Conservation (phyloP, 371 early-diverging fungal species). For the Circinella umbellata region DNA sequence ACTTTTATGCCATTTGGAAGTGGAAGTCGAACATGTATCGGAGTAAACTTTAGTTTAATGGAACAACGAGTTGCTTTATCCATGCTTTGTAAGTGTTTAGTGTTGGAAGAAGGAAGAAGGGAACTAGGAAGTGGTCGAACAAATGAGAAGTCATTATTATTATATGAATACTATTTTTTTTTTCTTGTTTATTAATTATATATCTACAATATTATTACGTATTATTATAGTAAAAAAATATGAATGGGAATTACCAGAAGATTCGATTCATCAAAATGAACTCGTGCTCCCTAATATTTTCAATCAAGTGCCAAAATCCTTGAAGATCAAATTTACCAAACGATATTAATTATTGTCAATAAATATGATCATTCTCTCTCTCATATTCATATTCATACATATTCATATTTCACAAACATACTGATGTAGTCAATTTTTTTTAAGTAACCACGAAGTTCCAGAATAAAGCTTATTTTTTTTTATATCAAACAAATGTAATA, state of each 20-base stretch:
- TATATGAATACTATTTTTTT: constrained; percentile 4
- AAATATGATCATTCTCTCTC: too few relatives aligned
- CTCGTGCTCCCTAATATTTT: not conserved
- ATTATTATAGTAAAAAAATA: constrained; percentile 27
- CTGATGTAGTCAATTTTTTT: too few relatives aligned
- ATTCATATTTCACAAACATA: too few relatives aligned
- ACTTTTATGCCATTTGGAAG: constrained; percentile 48
- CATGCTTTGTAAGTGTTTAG: constrained; percentile 16
- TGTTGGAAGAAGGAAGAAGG: not conserved
- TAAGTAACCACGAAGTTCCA: too few relatives aligned
- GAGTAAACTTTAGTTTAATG: constrained; percentile 16
- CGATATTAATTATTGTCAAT: constrained; percentile 1
- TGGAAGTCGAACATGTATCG: constrained; percentile 2
- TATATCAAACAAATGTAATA: too few relatives aligned
- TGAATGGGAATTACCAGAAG: constrained; percentile 17
- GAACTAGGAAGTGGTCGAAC: too few relatives aligned
- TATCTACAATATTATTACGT: not conserved
- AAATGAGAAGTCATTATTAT: too few relatives aligned
- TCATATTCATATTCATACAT: too few relatives aligned
- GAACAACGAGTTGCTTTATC: constrained; percentile 12
- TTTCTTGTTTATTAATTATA: not conserved
- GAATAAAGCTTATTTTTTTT: too few relatives aligned
- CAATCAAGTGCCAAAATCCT: not conserved
- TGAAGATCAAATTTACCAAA: constrained; percentile 10
- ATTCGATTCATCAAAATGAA: constrained; percentile 14